Percentiles rank a stretch among this genome's conserved stretches.
These are phyloP conservation scores for Brettanomyces anomalus DNA, from an alignment of 805 yeast genomes.

Conservation along the genomic window DNA sequence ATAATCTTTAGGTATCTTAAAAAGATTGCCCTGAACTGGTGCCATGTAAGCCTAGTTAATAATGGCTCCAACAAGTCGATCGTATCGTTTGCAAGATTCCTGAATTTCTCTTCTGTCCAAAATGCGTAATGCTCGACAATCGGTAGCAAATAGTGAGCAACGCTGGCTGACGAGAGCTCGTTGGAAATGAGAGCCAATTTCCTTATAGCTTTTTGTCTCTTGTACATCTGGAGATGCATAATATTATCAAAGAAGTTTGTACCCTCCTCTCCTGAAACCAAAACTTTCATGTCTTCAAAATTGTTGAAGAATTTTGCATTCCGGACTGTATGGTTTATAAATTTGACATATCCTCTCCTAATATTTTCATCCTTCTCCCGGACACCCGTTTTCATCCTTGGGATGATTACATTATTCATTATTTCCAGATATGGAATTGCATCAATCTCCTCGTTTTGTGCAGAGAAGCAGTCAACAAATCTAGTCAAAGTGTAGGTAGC, in stretches of 20 bases:
- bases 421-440: slow-evolving; percentile 27
- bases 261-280: slow-evolving; percentile 76
- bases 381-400: slow-evolving; percentile 59
- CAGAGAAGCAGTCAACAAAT: slow-evolving; percentile 50
- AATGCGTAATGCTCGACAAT: slow-evolving; percentile 73
- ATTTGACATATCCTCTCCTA: slow-evolving; percentile 61
- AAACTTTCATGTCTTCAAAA: slow-evolving; percentile 55
- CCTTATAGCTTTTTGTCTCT: slow-evolving; percentile 78
- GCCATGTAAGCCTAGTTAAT: slow-evolving; percentile 56
- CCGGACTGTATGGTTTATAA: slow-evolving; percentile 56
- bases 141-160: slow-evolving; percentile 78
- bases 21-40: slow-evolving; percentile 68
- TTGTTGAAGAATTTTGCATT: slow-evolving; percentile 34
- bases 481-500: slow-evolving; percentile 56
- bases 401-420: slow-evolving; percentile 49
- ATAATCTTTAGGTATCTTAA: slow-evolving; percentile 47
- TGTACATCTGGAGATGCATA: slow-evolving; percentile 73
- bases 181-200: slow-evolving; percentile 43
- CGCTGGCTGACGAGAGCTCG: slow-evolving; percentile 41
- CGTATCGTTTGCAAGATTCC: slow-evolving; percentile 60
- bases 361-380: slow-evolving; percentile 51
- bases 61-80: slow-evolving; percentile 52
- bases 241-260: slow-evolving; percentile 56
- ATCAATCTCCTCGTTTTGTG: slow-evolving; percentile 18
- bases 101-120: slow-evolving; percentile 46